Evolutionary conservation across 73 alveolate genomes (phyloP), one percentile per base, ranked within the genome.

Genomic region (Breviolum minutum): DNA sequence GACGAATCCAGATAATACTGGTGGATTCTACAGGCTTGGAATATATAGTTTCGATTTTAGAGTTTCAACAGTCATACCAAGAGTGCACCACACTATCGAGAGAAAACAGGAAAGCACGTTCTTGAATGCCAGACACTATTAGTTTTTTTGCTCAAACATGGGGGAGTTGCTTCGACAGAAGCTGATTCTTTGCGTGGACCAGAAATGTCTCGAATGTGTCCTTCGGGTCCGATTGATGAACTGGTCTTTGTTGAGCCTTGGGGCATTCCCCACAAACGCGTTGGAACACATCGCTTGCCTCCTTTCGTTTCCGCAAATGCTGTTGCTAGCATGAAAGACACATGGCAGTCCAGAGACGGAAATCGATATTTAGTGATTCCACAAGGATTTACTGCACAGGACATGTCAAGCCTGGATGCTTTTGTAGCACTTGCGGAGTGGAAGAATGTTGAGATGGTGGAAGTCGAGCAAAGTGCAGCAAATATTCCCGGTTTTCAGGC

Each of bases 181-280:
- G 88, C 82, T 73, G 26, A 27, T 17, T 80, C 17, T 13, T 27
- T 80, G 87, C 87, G 22, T 76, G 32, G 22, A 40, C 54, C 54
- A 40, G 54, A 40, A 40, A 40, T 40, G 54, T 40, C 54, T 40
- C 5, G 54, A 40, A 32, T 27, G 68, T 48, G 88, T 66, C 81
- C 29, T 17, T 8, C 62, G 88, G 54, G 32, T 63, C 17, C 82
- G 13, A 54, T 32, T 12, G 88, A 80, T 40, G 88, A 83, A 26
- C 10, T 20, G 74, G 74, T 83, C 61, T 83, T 83, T n/a, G 61
- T 22, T 10, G 92, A 83, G 92, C 92, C 92, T 22, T 83, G 92
- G 92, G 92, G 92, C 26, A 22, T 83, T 83, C 92, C 92, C 92
- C 92, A 83, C 74, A 83, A 83, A 24, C 92, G 92, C 61, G 48